phyloP scores from a whole-genome alignment of 1,284 basidiomycete genomes.

The Cutaneotrichosporon sp. region DNA sequence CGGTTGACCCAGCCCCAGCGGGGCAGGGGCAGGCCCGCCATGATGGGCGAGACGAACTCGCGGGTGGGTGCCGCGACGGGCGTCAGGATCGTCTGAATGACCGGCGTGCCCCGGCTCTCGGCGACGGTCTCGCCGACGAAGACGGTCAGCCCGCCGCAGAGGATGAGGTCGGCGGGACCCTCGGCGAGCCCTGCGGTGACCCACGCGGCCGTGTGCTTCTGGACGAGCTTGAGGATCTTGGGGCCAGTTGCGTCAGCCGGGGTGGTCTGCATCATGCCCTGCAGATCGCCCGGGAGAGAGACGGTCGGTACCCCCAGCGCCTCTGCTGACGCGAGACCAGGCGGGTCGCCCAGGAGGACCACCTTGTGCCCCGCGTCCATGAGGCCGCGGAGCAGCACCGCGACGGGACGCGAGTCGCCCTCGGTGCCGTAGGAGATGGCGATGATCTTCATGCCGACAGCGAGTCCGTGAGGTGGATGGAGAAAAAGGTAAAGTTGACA shows the following conservation, averaged over 20 bases:
- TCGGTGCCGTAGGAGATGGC: conserved; percentile 6
- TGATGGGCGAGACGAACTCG: not conserved
- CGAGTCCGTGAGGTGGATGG: not conserved
- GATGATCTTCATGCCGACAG: not conserved
- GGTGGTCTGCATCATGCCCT: not conserved
- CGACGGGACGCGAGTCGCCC: conserved; percentile 3
- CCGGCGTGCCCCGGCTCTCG: not conserved
- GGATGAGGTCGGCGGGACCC: not conserved
- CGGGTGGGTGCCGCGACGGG: not conserved
- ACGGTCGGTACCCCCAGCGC: not conserved
- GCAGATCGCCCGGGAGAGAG: not conserved
- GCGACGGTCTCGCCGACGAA: not conserved
- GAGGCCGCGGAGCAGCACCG: conserved; percentile 5
- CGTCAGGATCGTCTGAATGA: not conserved
- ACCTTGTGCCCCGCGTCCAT: conserved; percentile 3
- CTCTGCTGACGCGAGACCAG: not conserved
- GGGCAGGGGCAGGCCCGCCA: not conserved
- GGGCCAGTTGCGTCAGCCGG: not conserved
- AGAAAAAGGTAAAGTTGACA: too few relatives aligned
- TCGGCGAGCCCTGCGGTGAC: not conserved
- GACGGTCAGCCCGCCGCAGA: not conserved
- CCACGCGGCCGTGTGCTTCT: not conserved
- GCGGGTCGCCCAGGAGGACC: not conserved
- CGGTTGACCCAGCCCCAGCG: not conserved
- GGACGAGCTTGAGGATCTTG: not conserved